Evolutionary conservation across 2,329 filamentous ascomycete species (phyloP).

Genomic region (Hymenoscyphus linearis): DNA sequence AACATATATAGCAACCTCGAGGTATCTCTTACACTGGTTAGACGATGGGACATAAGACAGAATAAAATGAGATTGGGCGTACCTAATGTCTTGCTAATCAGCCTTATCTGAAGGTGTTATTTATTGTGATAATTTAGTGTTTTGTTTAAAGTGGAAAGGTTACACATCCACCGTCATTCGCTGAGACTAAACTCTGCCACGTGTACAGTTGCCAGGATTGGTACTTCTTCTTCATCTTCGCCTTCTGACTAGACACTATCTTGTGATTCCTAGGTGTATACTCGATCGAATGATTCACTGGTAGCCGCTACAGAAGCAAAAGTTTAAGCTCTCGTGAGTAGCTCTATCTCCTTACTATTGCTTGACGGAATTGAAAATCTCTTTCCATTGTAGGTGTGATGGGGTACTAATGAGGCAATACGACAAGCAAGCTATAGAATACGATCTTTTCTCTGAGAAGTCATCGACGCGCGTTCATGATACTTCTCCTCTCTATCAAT

Average conservation of each 20-base stretch:
- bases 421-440: slow-evolving; percentile 24
- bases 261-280: slow-evolving; percentile 12
- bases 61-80: no score
- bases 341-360: not conserved
- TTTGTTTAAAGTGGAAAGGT: no score
- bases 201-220: slow-evolving; percentile 9
- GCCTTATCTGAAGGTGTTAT: no score
- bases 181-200: not conserved
- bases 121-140: no score
- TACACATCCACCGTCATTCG: slow-evolving; percentile 8
- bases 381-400: slow-evolving; percentile 18
- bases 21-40: no score
- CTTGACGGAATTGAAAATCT: slow-evolving; percentile 6
- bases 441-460: slow-evolving; percentile 23
- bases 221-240: slow-evolving; percentile 17
- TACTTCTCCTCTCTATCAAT: slow-evolving; percentile 28
- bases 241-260: slow-evolving; percentile 10
- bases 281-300: slow-evolving; percentile 1
- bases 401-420: slow-evolving; percentile 12
- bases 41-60: no score
- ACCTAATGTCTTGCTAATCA: no score
- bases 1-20: slow-evolving; percentile 58
- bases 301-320: slow-evolving; percentile 14
- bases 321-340: slow-evolving; percentile 8
- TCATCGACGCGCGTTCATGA: slow-evolving; percentile 25